Base-by-base conservation (phyloP, 306 rosid species). In the Oemleria cerasiformis region DNA sequence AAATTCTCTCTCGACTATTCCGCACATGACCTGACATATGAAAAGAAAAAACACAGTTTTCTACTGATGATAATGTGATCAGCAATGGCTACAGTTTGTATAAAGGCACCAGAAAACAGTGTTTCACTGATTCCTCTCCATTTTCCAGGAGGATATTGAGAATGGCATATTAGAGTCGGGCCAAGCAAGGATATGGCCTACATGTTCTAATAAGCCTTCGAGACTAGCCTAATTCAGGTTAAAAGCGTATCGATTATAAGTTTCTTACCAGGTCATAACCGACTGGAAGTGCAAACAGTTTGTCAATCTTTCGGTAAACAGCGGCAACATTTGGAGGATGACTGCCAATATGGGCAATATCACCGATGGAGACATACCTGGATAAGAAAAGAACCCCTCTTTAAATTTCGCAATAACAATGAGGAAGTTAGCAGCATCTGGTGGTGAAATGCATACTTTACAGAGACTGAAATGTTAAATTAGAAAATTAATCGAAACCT, bases 241-340 rank as follows among this genome's bases (percentile, higher is more conserved):
- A 45, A 43, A 45, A 9, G 10, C 40, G 38, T 12, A 67, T 25
- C 17, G 15, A 55, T 30, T 9, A 47, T 25, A 75, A 38, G 34
- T 82, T 72, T 66, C 94, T 84, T 84, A 94, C 99, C 92, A 94
- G 88, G 76, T 94, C 99, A 77, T 88, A 94, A 25, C 99, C 99
- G 66, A 86, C 36, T 4, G 99, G 99, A 77, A 60, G 88, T 67
- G 86, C 84, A 61, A 91, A 94, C 77, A 65, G 55, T 77, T 82
- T 84, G 78, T 89, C 96, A 65, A 85, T 69, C 58, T 91, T 81
- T 72, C 85, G 90, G 78, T 94, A 94, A 54, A 91, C 85, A 75
- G 97, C 99, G 70, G 96, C 97, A 79, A 91, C 97, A 62, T 85
- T 91, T 49, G 99, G 99, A 75, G 99, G 95, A 79, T 94, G 96